Conservation (phyloP, 495 filamentous ascomycete genomes). For the Tuber brumale region DNA sequence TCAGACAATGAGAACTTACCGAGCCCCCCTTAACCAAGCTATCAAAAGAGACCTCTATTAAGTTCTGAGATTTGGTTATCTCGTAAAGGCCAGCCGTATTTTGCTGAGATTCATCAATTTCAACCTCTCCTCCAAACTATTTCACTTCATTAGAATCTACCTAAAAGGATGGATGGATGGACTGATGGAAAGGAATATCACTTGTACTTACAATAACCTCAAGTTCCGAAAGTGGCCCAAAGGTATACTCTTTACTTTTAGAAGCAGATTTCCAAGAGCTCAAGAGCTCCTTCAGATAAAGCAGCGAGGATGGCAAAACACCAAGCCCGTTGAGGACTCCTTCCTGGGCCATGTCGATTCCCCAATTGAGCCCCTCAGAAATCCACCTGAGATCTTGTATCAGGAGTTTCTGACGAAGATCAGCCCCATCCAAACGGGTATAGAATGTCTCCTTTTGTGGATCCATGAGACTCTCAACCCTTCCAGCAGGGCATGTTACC, state of each 20-base stretch:
- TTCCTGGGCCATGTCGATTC: constrained; percentile 12
- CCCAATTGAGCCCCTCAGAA: constrained; percentile 27
- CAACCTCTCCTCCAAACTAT: background rate
- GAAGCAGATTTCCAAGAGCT: constrained; percentile 14
- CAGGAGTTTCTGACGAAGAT: constrained; percentile 1
- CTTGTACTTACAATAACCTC: constrained; percentile 5
- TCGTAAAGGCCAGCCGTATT: background rate
- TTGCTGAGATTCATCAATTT: background rate
- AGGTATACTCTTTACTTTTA: constrained; percentile 14
- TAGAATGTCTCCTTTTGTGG: constrained; percentile 15
- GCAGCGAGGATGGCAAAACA: constrained; percentile 18
- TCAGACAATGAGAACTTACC: background rate
- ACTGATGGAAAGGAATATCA: background rate
- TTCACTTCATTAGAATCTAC: background rate
- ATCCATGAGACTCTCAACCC: constrained; percentile 4
- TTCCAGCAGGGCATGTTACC: constrained; percentile 15
- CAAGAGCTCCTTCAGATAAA: constrained; percentile 13
- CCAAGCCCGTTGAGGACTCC: constrained; percentile 20
- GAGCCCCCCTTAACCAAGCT: background rate
- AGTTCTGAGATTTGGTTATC: background rate
- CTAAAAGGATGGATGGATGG: background rate
- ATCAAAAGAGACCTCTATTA: background rate
- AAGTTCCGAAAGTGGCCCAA: constrained; percentile 19
- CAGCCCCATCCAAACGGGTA: constrained; percentile 5
- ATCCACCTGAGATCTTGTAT: constrained; percentile 19